These are phyloP conservation scores for Aspergillus campestris DNA, from an alignment of 495 filamentous ascomycete genomes.

Conservation along the genomic window DNA sequence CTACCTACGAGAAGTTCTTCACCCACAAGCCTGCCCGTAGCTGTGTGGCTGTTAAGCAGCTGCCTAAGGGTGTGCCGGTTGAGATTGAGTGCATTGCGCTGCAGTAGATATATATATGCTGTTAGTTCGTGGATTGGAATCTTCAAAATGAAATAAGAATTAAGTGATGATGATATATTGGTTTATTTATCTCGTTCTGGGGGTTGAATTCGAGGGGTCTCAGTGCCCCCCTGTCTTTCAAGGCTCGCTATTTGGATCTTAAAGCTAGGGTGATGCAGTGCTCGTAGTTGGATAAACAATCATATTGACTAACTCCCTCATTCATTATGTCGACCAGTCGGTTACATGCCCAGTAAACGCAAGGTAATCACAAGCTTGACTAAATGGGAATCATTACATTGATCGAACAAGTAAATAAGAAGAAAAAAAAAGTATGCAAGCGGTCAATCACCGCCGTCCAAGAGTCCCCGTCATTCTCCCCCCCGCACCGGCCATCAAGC, in stretches of 20 bases:
- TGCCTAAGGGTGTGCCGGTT: constrained; percentile 82
- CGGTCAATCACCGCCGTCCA: constrained; percentile 25
- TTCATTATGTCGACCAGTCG: no score
- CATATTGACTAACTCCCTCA: no score
- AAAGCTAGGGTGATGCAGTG: no score
- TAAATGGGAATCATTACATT: constrained; percentile 1
- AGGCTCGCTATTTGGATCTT: no score
- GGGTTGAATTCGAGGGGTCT: no score
- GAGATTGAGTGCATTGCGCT: constrained; percentile 88
- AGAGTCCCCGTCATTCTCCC: constrained; percentile 55
- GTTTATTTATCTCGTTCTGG: no score
- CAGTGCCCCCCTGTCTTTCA: no score
- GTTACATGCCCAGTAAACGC: no score
- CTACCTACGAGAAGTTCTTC: constrained; percentile 81
- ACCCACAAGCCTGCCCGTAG: constrained; percentile 81
- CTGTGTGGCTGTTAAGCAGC: constrained; percentile 82
- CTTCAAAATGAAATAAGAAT: no score
- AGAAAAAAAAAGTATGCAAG: constrained; percentile 8
- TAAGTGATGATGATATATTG: no score
- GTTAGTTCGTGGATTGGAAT: no score
- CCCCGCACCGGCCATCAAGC: constrained; percentile 61
- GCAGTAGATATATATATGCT: constrained; percentile 20
- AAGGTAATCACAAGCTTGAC: background rate
- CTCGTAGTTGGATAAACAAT: no score
- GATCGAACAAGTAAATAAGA: constrained; percentile 5